Conservation (phyloP, 352 stramenopile species). For the Phytophthora nicotianae region DNA sequence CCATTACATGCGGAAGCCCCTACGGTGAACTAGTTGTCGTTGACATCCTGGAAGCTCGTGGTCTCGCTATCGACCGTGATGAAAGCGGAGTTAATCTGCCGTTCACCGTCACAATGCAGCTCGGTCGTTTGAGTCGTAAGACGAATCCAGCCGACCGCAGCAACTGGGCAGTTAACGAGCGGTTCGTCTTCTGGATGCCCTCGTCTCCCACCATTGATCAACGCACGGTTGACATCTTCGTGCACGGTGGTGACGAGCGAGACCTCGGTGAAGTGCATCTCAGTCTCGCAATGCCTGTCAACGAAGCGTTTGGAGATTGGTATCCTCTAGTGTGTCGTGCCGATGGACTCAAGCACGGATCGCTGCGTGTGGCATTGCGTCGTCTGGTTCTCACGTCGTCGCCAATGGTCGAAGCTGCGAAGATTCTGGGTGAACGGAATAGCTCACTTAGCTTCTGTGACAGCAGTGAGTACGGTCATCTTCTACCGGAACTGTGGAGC, state of each 20-base stretch:
- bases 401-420: slow-evolving; percentile 49
- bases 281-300: slow-evolving; percentile 63
- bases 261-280: slow-evolving; percentile 77
- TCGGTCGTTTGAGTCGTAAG: slow-evolving; percentile 41
- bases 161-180: slow-evolving; percentile 51
- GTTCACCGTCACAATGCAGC: slow-evolving; percentile 51
- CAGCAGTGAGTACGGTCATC: slow-evolving; percentile 42
- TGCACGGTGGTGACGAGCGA: slow-evolving; percentile 56
- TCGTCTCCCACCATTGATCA: slow-evolving; percentile 52
- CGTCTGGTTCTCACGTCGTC: slow-evolving; percentile 64
- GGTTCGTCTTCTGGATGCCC: slow-evolving; percentile 76
- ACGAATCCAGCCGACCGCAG: slow-evolving; percentile 35
- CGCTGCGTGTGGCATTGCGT: slow-evolving; percentile 53
- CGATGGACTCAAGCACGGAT: slow-evolving; percentile 61
- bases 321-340: slow-evolving; percentile 62
- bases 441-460: slow-evolving; percentile 57
- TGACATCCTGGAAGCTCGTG: slow-evolving; percentile 61
- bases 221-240: slow-evolving; percentile 48
- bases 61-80: slow-evolving; percentile 50
- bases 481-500: slow-evolving; percentile 67
- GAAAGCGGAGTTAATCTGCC: slow-evolving; percentile 49
- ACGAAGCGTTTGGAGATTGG: slow-evolving; percentile 74
- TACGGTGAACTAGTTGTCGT: slow-evolving; percentile 75
- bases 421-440: slow-evolving; percentile 46
- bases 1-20: slow-evolving; percentile 46